Base-by-base conservation (phyloP, 331 rosid species). In the Saraca asoca region DNA sequence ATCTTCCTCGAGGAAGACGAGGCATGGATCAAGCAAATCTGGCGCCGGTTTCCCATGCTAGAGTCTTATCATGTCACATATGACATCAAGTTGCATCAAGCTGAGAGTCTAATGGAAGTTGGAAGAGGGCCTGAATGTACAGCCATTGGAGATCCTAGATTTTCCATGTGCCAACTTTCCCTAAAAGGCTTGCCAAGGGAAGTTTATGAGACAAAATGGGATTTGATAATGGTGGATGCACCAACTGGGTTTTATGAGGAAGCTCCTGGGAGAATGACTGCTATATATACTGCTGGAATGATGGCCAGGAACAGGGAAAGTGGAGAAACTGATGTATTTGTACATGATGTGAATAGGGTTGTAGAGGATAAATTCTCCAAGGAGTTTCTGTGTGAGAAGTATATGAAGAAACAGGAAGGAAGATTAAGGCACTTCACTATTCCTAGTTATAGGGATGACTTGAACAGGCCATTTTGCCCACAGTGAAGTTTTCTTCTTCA, bases 181-280 rank as follows among this genome's bases (percentile, higher is more conserved):
- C 15, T 82, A 17, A 85, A 85, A 17, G 91, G 87, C 0, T 70
- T 85, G 74, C 85, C 91, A 0, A 24, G n/a, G n/a, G 43, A 64
- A 0, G 81, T 85, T 5, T 77, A 85, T 9, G 87, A 77, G 13
- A 76, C 59, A 0, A 48, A 51, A 29, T 85, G 90, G 90, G 90
- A 85, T 42, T 31, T 85, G 82, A 85, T 85, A 0, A 85, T 85
- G 90, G 90, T 85, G 54, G 91, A 85, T 63, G 91, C 91, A 1
- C 91, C 91, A 1, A 85, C 91, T 2, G 91, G 91, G 2, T 85
- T 68, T 19, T 49, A 85, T 18, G 79, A 75, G 5, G 87, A 85
- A 8, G 87, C 91, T 0, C 91, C 87, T 0, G 91, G 91, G 24
- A 82, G 91, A 68, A 85, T 85, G 87, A 77, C 68, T 24, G 91